These are phyloP conservation scores for Dactylorhiza incarnata DNA, from an alignment of 106 monocot species.

Conservation along the genomic window DNA sequence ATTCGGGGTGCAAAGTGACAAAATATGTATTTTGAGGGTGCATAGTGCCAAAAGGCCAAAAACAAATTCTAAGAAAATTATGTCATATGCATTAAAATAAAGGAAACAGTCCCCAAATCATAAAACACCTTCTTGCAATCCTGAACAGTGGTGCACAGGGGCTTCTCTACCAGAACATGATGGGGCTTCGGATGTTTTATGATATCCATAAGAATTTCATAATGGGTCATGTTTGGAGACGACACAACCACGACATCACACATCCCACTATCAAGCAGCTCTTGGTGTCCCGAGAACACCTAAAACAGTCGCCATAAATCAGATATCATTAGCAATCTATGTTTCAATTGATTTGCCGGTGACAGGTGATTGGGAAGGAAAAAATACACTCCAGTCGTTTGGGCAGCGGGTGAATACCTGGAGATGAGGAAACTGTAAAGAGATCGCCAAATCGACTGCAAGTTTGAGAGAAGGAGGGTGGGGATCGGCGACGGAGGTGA, in stretches of 20 bases:
- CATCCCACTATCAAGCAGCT: constrained; percentile 70
- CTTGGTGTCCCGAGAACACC: constrained; percentile 58
- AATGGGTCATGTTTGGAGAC: constrained; percentile 97
- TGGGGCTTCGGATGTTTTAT: constrained; percentile 49
- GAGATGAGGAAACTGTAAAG: constrained; percentile 26
- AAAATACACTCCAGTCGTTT: not conserved
- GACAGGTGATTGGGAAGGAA: not conserved
- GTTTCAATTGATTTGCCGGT: not conserved
- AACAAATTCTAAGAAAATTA: too few relatives aligned
- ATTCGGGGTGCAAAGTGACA: too few relatives aligned
- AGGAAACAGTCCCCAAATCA: not conserved
- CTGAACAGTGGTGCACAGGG: constrained; percentile 68
- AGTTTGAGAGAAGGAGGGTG: constrained; percentile 41
- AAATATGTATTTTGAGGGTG: too few relatives aligned
- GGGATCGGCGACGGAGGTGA: constrained; percentile 78
- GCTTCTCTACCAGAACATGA: constrained; percentile 83
- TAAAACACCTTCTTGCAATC: constrained; percentile 64
- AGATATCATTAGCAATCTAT: not conserved
- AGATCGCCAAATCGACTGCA: constrained; percentile 47
- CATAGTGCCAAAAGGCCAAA: too few relatives aligned
- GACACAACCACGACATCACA: constrained; percentile 87
- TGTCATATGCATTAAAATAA: not conserved
- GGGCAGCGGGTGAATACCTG: constrained; percentile 8
- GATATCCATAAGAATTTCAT: constrained; percentile 81
- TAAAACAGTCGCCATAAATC: not conserved